These are phyloP conservation scores for Entrophospora sp. DNA, from an alignment of 192 early-diverging fungal species.

Conservation along the genomic window DNA sequence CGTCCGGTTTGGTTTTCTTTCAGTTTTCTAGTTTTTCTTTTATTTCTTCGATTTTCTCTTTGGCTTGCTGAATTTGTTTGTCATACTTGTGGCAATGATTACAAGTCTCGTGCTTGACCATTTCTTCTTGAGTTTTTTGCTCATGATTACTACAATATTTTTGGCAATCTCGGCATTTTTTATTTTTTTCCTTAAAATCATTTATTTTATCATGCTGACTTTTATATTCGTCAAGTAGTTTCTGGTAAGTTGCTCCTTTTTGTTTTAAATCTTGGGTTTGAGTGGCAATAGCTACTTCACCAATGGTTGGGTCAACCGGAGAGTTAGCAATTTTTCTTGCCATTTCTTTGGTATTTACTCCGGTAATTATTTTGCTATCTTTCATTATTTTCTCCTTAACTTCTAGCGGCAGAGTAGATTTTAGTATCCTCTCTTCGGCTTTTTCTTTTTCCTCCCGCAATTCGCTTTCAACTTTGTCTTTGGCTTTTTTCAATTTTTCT, in stretches of 20 bases:
- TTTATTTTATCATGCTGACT: constrained; percentile 4
- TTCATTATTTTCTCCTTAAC: constrained; percentile 5
- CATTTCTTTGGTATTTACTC: constrained; percentile 10
- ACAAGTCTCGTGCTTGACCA: neutral
- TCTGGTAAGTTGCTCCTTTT: constrained; percentile 1
- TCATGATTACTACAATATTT: constrained; percentile 4
- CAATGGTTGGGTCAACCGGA: constrained; percentile 6
- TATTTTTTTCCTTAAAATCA: constrained; percentile 8
- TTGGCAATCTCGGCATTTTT: constrained; percentile 1
- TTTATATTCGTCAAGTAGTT: neutral
- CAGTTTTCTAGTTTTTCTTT: constrained; percentile 8
- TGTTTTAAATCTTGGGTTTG: constrained; percentile 1
- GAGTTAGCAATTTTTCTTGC: neutral
- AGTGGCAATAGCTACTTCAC: neutral
- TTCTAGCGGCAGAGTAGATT: constrained; percentile 11
- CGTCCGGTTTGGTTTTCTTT: constrained; percentile 2
- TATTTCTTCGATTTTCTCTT: neutral
- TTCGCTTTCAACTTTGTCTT: neutral
- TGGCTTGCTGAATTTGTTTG: neutral
- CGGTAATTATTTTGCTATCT: neutral
- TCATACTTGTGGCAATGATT: neutral
- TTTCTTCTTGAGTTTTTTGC: constrained; percentile 1
- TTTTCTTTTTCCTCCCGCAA: neutral
- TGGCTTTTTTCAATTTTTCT: constrained; percentile 9
- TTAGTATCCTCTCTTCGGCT: constrained; percentile 5